Evolutionary conservation across 2,329 filamentous ascomycete genomes (phyloP), one percentile per base, ranked within the genome.

Genomic region (Cladophialophora chaetospira): DNA sequence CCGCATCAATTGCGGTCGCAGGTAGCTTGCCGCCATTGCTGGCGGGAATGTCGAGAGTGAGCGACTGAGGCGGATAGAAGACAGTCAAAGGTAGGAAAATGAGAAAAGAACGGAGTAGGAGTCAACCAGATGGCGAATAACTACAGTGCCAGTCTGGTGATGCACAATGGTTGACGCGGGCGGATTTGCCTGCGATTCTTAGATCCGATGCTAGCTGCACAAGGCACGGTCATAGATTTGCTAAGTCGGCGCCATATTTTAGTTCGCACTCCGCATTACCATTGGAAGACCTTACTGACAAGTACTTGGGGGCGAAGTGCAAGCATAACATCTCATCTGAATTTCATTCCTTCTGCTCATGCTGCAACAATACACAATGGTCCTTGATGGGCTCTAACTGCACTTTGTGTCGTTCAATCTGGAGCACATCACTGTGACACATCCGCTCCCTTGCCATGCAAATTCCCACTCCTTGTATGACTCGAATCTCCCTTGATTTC

Each of bases 1-100:
- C 15, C 64, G 64, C 42, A 66, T 50, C 49, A 66, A 49, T 31
- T 62, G 61, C 49, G 63, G 63, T 55, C 61, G 58, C 53, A 66
- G 53, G 56, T 57, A 62, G 47, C 63, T 63, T 40, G 59, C 59
- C 58, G 61, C 64, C 62, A 65, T 66, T 29, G 38, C 54, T 52
- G 57, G 50, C 50, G 43, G 51, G 36, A 29, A 42, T 19, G 23
- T 33, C 17, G 42, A 28, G 48, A 55, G 26, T 29, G 46, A 25
- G 42, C 28, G 44, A 42, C 10, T 54, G 53, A 40, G 21, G 19
- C 42, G 15, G 51, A 42, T 42, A 15, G 44, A 23, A 28, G 25
- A 28, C 23, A 47, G 45, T 11, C 23, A 42, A 21, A 25, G 17
- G 4, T 13, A 29, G 46, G 15, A 40, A 36, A 45, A 17, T 50